Evolutionary conservation across 768 basidiomycete species (phyloP).

Genomic region (Russula sp.): DNA sequence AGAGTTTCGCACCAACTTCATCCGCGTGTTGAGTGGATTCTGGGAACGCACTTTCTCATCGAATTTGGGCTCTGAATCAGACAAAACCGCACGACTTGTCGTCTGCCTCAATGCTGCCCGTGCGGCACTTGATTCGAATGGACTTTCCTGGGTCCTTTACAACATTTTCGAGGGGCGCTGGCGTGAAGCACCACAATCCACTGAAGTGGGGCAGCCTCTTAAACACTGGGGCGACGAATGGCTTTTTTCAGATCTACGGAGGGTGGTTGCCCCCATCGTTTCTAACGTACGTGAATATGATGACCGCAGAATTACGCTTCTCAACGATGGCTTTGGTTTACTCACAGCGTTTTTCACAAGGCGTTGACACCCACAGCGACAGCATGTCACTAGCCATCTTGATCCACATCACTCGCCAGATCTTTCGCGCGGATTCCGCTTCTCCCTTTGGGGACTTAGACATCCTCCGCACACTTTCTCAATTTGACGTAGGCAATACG

Average conservation of each 20-base stretch:
- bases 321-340: background rate
- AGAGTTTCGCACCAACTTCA: too few relatives aligned
- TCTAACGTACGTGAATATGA: background rate
- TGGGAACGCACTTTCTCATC: background rate
- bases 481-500: background rate
- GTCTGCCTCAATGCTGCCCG: background rate
- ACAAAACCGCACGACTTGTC: background rate
- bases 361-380: background rate
- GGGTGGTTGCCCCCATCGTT: too few relatives aligned
- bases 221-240: too few relatives aligned
- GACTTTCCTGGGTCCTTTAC: too few relatives aligned
- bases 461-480: background rate
- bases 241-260: too few relatives aligned
- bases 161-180: too few relatives aligned
- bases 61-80: background rate
- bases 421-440: too few relatives aligned
- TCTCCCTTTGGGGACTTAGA: fast-evolving
- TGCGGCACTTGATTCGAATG: background rate
- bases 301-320: background rate
- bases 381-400: background rate
- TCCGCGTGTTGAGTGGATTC: background rate
- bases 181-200: background rate
- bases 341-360: background rate
- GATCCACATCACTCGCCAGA: background rate
- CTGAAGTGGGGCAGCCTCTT: background rate